These are phyloP conservation scores for Nemania serpens DNA, from an alignment of 2,329 filamentous ascomycete species.

Conservation along the genomic window DNA sequence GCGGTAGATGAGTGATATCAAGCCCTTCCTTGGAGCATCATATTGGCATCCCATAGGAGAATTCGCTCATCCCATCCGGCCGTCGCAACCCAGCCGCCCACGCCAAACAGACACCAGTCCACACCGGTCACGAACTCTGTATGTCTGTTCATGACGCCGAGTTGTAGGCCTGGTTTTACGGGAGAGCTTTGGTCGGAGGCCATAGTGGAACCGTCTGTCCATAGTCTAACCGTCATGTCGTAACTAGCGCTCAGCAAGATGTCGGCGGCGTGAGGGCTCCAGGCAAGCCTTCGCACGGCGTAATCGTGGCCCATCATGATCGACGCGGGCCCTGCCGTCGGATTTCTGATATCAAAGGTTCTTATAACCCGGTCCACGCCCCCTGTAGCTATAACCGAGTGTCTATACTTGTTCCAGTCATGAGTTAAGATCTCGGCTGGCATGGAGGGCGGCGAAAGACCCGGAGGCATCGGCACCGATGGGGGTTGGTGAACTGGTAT, in stretches of 20 bases:
- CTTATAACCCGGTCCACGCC: constrained; percentile 88
- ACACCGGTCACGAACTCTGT: constrained; percentile 96
- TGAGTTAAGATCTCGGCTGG: constrained; percentile 88
- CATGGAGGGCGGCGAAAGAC: constrained; percentile 47
- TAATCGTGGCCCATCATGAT: constrained; percentile 87
- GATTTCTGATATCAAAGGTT: constrained; percentile 86
- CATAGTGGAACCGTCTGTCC: constrained; percentile 72
- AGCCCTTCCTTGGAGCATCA: constrained; percentile 35
- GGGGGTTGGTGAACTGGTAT: constrained; percentile 80
- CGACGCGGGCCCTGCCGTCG: constrained; percentile 71
- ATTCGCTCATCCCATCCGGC: constrained; percentile 93
- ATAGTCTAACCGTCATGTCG: constrained; percentile 95
- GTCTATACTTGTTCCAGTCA: constrained; percentile 98
- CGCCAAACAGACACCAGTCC: constrained; percentile 97
- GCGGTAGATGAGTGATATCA: constrained; percentile 2
- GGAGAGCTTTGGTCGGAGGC: constrained; percentile 42
- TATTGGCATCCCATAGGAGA: constrained; percentile 84
- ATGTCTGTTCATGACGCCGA: constrained; percentile 88
- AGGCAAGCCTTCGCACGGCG: constrained; percentile 81
- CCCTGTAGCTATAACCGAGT: constrained; percentile 81
- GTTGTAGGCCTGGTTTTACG: constrained; percentile 65
- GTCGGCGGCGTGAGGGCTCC: constrained; percentile 93
- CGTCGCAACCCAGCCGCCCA: constrained; percentile 92
- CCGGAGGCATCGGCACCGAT: constrained; percentile 47
- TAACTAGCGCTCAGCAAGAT: constrained; percentile 89